Evolutionary conservation across 2,329 filamentous ascomycete genomes (phyloP).

Genomic region (Sporothrix euskadiensis): DNA sequence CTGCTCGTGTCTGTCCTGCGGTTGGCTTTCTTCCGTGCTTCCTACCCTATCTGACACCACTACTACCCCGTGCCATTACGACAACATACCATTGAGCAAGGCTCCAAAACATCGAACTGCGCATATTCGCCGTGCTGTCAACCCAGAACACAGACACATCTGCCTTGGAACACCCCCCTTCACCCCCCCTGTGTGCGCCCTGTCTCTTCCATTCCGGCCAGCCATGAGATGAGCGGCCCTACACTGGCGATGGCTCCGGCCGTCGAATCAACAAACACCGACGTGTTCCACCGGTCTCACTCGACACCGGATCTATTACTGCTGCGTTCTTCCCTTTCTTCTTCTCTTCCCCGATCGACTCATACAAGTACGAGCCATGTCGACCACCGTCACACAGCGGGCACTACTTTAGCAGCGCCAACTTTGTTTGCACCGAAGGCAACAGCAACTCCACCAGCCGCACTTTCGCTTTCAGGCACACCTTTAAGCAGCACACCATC

Average conservation of each 20-base stretch:
- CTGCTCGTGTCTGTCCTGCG: constrained; percentile 14
- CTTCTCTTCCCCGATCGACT: constrained; percentile 23
- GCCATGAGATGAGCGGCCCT: constrained; percentile 48
- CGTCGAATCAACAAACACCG: constrained; percentile 41
- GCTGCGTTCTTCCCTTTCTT: constrained; percentile 32
- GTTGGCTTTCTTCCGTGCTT: constrained; percentile 27
- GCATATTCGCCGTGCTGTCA: constrained; percentile 6
- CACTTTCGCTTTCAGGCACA: constrained; percentile 5
- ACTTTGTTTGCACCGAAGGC: constrained; percentile 28
- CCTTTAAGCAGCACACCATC: constrained; percentile 10
- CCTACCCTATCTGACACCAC: constrained; percentile 27
- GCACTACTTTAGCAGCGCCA: constrained; percentile 22
- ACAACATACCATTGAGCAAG: constrained; percentile 21
- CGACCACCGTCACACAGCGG: constrained; percentile 28
- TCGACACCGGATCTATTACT: constrained; percentile 39
- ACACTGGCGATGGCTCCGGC: constrained; percentile 46
- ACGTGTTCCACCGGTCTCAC: constrained; percentile 41
- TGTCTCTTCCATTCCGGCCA: constrained; percentile 34
- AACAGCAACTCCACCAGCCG: background rate
- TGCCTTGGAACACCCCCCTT: constrained; percentile 12
- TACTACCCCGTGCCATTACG: constrained; percentile 20
- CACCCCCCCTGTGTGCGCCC: constrained; percentile 1
- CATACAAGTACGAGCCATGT: constrained; percentile 18
- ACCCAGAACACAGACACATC: constrained; percentile 5
- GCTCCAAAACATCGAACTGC: constrained; percentile 26